Base-by-base conservation (phyloP, 352 stramenopile species). In the Phytophthora aleatoria region DNA sequence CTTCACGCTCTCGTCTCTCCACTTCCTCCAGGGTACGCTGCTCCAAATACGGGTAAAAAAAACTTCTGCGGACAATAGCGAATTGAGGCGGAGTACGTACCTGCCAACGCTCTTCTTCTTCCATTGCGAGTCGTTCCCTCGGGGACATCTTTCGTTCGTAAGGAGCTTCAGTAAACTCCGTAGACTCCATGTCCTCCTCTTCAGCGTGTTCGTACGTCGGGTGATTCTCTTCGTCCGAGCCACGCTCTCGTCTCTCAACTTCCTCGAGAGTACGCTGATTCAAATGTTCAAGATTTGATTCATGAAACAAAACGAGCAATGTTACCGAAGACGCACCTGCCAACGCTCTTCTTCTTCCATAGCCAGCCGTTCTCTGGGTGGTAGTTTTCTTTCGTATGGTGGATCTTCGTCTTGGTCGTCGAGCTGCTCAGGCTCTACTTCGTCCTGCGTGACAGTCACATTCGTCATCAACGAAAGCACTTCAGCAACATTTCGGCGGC, bases 341-440 rank as follows among this genome's bases (percentile, higher is more conserved):
- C 61, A 64, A 5, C 31, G 39, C 24, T 52, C 28, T 33, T 69
- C 61, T 48, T 51, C 31, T 49, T 69, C 61, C 8, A 55, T 11
- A 12, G 26, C 33, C 15, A 51, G 20, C 47, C 47, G 60, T 20
- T 63, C 52, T 48, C 36, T 48, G 28, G 44, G 52, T 4, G 16
- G 26, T 35, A 68, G 28, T 20, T 68, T 51, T 24, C 36, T 50
- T n/a, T 68, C 53, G 11, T 52, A 47, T 5, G 44, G 51, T 13
- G 38, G 30, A 3, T 53, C 44, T 13, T 39, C 9, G 3, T 20
- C 52, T 50, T 61, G 42, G 10, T 50, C 43, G 27, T 39, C 30
- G 13, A 26, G 13, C 42, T 45, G 28, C 12, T 52, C 36, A 3
- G 38, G 6, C 30, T 55, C 35, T 24, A 7, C 41, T 50, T 61